A percentile compares a stretch with the other conserved stretches of the same genome.
These are phyloP conservation scores for Patellaria atrata DNA, from an alignment of 495 filamentous ascomycete species.

Conservation along the genomic window DNA sequence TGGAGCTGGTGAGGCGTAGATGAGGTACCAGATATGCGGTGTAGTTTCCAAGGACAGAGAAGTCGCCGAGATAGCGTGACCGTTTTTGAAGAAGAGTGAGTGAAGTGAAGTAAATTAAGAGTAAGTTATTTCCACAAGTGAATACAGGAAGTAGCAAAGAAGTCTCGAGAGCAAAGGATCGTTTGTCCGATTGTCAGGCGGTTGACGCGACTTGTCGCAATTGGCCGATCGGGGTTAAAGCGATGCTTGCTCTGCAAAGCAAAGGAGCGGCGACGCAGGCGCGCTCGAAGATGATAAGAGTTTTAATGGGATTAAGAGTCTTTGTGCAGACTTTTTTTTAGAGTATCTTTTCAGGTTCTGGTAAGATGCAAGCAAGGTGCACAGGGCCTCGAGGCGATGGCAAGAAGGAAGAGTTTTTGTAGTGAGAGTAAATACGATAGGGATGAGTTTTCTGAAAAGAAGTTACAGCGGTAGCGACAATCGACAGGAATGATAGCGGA, in stretches of 20 bases:
- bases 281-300: slow-evolving; percentile 16
- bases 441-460: too few species aligned
- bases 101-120: slow-evolving; percentile 3
- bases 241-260: slow-evolving; percentile 14
- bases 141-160: slow-evolving; percentile 5
- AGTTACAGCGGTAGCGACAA: too few species aligned
- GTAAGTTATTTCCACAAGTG: slow-evolving; percentile 6
- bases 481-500: slow-evolving; percentile 12
- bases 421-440: slow-evolving; percentile 19
- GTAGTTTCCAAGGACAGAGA: too few species aligned
- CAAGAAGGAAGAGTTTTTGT: slow-evolving; percentile 26
- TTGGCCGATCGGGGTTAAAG: slow-evolving; percentile 4
- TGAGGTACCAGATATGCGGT: too few species aligned
- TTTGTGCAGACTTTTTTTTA: slow-evolving; percentile 4
- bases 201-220: neutral
- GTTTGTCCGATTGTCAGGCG: too few species aligned
- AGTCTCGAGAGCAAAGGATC: slow-evolving; percentile 10
- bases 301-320: slow-evolving; percentile 10
- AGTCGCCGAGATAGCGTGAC: too few species aligned
- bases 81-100: too few species aligned
- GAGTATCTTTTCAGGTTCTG: too few species aligned
- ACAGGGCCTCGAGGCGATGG: slow-evolving; percentile 16
- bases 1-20: too few species aligned
- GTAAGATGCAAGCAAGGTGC: slow-evolving; percentile 18
- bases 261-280: slow-evolving; percentile 17